phyloP scores from a whole-genome alignment of 345 rosid species.

The Citrus sinensis region DNA sequence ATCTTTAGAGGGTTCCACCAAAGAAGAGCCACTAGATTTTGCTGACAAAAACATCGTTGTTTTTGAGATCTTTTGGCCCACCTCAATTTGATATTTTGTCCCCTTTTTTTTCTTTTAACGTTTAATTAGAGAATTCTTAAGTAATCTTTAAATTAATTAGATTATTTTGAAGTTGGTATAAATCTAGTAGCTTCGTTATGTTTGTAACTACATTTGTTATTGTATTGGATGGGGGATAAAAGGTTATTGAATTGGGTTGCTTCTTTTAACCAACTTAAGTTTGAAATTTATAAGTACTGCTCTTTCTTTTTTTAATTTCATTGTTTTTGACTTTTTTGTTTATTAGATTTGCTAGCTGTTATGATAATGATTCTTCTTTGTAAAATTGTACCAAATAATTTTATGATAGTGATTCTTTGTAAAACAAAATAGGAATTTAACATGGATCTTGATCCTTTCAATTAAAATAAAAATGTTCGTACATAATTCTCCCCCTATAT shows the following conservation, averaged over 20 bases:
- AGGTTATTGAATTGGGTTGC: background rate
- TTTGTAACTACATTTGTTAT: background rate
- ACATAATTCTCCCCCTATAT: background rate
- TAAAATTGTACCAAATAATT: background rate
- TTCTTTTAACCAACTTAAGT: background rate
- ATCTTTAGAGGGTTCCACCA: slow-evolving; percentile 46
- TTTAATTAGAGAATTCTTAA: background rate
- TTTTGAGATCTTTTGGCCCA: slow-evolving; percentile 35
- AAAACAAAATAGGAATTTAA: background rate
- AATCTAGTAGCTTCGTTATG: background rate
- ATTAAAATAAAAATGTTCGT: background rate
- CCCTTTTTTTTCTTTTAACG: background rate
- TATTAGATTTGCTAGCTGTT: background rate
- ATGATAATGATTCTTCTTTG: background rate
- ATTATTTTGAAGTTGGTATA: background rate
- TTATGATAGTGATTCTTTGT: background rate
- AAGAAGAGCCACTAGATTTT: slow-evolving; percentile 43
- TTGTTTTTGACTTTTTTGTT: background rate
- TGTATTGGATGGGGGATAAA: background rate
- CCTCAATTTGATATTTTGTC: slow-evolving; percentile 18
- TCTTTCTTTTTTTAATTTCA: background rate
- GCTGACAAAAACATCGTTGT: slow-evolving; percentile 43
- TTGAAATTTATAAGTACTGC: background rate
- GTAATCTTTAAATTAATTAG: background rate
- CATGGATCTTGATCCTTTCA: background rate